Conservation (phyloP, 805 yeast genomes). For the Metahyphopichia silvanorum region DNA sequence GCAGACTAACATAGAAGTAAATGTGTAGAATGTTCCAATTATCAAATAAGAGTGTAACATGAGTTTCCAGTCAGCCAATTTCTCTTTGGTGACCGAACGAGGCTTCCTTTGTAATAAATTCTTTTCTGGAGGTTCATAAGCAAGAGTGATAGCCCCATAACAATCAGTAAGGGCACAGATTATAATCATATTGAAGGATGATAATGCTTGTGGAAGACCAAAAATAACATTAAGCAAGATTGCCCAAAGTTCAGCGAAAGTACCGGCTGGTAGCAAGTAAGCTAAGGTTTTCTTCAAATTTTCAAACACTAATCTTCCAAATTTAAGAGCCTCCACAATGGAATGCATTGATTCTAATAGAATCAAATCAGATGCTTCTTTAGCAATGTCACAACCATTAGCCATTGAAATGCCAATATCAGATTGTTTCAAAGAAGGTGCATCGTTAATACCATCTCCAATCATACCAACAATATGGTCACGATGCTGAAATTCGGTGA, state of each 20-base stretch:
- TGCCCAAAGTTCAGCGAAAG: conserved; percentile 50
- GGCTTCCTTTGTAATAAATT: conserved; percentile 42
- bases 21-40: conserved; percentile 39
- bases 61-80: conserved; percentile 36
- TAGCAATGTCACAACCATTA: conserved; percentile 31
- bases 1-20: conserved; percentile 38
- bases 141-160: conserved; percentile 40
- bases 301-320: conserved; percentile 47
- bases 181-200: conserved; percentile 51
- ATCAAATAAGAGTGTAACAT: conserved; percentile 41
- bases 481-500: conserved; percentile 40
- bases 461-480: conserved; percentile 31
- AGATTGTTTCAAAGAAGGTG: conserved; percentile 33
- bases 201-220: conserved; percentile 47
- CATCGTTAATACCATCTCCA: conserved; percentile 35
- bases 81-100: conserved; percentile 38
- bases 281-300: conserved; percentile 45
- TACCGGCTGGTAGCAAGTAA: conserved; percentile 52
- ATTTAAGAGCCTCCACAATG: conserved; percentile 33
- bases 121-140: conserved; percentile 42
- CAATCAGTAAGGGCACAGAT: conserved; percentile 49
- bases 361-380: conserved; percentile 35
- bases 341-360: conserved; percentile 22
- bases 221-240: conserved; percentile 44
- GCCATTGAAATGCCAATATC: conserved; percentile 24